phyloP scores from a whole-genome alignment of 1,284 basidiomycete species.

The Ganoderma boninense region DNA sequence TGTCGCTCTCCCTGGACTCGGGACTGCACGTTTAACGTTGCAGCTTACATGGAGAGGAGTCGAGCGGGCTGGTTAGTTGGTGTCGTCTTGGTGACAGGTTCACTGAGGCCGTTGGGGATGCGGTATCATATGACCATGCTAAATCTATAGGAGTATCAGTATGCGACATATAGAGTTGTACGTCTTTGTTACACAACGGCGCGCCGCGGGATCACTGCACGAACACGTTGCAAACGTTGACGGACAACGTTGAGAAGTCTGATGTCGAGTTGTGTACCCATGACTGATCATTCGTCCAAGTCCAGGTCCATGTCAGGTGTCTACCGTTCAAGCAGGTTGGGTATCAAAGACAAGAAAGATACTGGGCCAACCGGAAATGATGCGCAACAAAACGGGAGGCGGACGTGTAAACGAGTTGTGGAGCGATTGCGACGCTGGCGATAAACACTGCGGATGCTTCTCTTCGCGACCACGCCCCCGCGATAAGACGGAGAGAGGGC shows the following conservation, averaged over 20 bases:
- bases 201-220: not conserved
- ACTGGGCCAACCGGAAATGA: not conserved
- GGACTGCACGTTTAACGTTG: not conserved
- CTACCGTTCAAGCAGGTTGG: not conserved
- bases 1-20: not conserved
- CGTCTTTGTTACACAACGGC: slow-evolving; percentile 1
- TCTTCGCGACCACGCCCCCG: not conserved
- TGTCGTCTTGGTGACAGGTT: slow-evolving; percentile 15
- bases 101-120: not conserved
- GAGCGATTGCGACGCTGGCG: not conserved
- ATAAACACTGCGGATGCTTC: not conserved
- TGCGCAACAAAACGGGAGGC: not conserved
- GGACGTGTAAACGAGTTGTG: not conserved
- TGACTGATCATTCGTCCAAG: not conserved
- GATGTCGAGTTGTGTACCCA: not conserved
- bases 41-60: slow-evolving; percentile 2
- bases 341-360: not conserved
- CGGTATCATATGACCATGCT: slow-evolving; percentile 16
- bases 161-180: slow-evolving; percentile 1
- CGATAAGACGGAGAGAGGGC: slow-evolving; percentile 3
- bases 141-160: not conserved
- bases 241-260: not conserved
- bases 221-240: not conserved
- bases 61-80: not conserved
- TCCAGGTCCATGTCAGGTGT: not conserved